A percentile compares a stretch with the other conserved stretches of the same genome.
Conservation (phyloP, 2,329 filamentous ascomycete species). For the Xylaria sp. region DNA sequence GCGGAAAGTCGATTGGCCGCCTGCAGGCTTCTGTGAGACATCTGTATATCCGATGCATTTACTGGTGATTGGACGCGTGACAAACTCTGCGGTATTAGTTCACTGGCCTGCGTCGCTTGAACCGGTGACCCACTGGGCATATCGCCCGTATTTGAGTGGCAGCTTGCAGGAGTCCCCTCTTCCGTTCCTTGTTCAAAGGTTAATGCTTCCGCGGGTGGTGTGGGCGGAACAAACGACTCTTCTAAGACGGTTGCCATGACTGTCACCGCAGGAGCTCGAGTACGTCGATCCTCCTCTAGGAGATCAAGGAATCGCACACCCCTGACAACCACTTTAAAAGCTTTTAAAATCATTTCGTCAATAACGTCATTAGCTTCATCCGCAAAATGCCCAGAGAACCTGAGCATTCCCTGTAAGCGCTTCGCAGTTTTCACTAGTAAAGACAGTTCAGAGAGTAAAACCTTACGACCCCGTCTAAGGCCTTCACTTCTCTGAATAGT, state of each 20-base stretch:
- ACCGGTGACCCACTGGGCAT: conserved; percentile 43
- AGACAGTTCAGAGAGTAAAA: conserved; percentile 86
- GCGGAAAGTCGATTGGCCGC: conserved; percentile 56
- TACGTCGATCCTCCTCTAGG: conserved; percentile 68
- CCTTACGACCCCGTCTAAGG: conserved; percentile 82
- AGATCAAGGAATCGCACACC: conserved; percentile 89
- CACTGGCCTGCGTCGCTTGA: conserved; percentile 46
- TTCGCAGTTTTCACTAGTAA: conserved; percentile 89
- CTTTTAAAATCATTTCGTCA: conserved; percentile 91
- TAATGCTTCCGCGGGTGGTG: conserved; percentile 65
- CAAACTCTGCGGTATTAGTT: conserved; percentile 52
- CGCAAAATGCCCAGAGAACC: conserved; percentile 50
- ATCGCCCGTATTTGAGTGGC: conserved; percentile 44
- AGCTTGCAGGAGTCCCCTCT: conserved; percentile 47
- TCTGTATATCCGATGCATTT: conserved; percentile 38
- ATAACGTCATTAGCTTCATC: conserved; percentile 76
- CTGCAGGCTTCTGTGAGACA: conserved; percentile 47
- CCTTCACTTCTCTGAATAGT: conserved; percentile 77
- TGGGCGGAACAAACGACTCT: conserved; percentile 64
- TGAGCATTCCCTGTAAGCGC: conserved; percentile 76
- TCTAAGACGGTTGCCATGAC: conserved; percentile 65
- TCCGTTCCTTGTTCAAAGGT: conserved; percentile 51
- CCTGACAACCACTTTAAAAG: conserved; percentile 91
- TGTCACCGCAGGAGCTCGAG: conserved; percentile 58
- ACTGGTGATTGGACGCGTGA: conserved; percentile 51